These are phyloP conservation scores for Cylindrodendrum hubeiense DNA, from an alignment of 2,329 filamentous ascomycete species.

Conservation along the genomic window DNA sequence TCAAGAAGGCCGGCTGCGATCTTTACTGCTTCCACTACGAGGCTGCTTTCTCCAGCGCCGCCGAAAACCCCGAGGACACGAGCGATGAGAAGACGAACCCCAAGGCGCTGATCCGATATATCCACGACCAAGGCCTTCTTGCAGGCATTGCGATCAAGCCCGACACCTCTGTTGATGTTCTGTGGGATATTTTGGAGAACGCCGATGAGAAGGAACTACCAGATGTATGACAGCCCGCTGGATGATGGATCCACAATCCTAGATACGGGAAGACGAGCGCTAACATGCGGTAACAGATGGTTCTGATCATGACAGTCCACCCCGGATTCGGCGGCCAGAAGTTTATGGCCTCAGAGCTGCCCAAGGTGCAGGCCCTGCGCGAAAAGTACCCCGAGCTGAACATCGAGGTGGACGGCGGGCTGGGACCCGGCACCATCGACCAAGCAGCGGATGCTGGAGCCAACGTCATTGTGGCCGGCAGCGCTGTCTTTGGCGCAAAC, in stretches of 20 bases:
- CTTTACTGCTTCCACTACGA: constrained; percentile 99
- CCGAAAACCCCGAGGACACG: constrained; percentile 79
- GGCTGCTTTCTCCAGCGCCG: constrained; percentile 89
- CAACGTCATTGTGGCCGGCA: constrained; percentile 97
- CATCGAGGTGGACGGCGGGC: constrained; percentile 96
- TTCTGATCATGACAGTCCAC: constrained; percentile 97
- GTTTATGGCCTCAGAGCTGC: constrained; percentile 96
- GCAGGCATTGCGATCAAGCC: constrained; percentile 98
- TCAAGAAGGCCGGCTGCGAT: constrained; percentile 93
- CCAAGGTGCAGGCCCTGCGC: constrained; percentile 89
- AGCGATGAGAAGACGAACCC: constrained; percentile 82
- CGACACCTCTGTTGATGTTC: constrained; percentile 87
- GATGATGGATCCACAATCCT: not conserved
- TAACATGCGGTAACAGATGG: constrained; percentile 76
- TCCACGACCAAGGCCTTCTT: constrained; percentile 88
- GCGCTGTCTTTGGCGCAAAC: constrained; percentile 92
- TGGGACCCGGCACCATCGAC: constrained; percentile 90
- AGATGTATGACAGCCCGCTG: constrained; percentile 75
- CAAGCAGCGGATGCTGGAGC: constrained; percentile 95
- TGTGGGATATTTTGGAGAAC: constrained; percentile 89
- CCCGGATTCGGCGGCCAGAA: constrained; percentile 98
- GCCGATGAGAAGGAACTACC: constrained; percentile 80
- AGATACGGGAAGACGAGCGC: constrained; percentile 1
- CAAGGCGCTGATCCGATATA: constrained; percentile 87
- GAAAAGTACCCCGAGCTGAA: constrained; percentile 90